Percentiles rank a stretch among this genome's conserved stretches.
These are phyloP conservation scores for Calonectria naviculata DNA, from an alignment of 2,329 filamentous ascomycete species.

Conservation along the genomic window DNA sequence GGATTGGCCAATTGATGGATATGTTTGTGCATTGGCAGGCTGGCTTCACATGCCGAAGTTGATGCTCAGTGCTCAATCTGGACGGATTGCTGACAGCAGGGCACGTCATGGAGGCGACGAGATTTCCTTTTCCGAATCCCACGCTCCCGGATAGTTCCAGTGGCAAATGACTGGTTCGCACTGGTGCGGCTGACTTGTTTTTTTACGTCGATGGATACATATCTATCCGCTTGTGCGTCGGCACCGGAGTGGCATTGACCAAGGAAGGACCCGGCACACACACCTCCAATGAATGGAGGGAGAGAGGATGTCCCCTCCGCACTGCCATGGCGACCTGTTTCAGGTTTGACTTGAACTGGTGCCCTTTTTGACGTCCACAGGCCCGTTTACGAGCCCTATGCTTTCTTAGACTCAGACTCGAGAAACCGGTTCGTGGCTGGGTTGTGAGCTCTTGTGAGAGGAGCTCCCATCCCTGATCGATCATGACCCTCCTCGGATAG, in stretches of 20 bases:
- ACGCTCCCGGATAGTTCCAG: slow-evolving; percentile 14
- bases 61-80: neutral
- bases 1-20: slow-evolving; percentile 4
- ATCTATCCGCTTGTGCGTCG: slow-evolving; percentile 22
- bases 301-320: slow-evolving; percentile 23
- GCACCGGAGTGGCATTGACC: slow-evolving; percentile 25
- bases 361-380: slow-evolving; percentile 13
- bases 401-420: slow-evolving; percentile 14
- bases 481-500: slow-evolving; percentile 28
- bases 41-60: neutral
- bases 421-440: slow-evolving; percentile 35
- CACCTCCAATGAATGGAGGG: slow-evolving; percentile 5
- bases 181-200: slow-evolving; percentile 27
- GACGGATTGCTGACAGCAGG: slow-evolving; percentile 18
- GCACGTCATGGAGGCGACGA: slow-evolving; percentile 15
- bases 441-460: slow-evolving; percentile 28
- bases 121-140: slow-evolving; percentile 20
- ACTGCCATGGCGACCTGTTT: slow-evolving; percentile 33
- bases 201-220: slow-evolving; percentile 16
- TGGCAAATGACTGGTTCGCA: slow-evolving; percentile 34
- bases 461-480: slow-evolving; percentile 28
- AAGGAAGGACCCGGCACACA: slow-evolving; percentile 33
- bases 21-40: slow-evolving; percentile 5
- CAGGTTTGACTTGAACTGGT: slow-evolving; percentile 33
- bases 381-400: slow-evolving; percentile 25